Percentiles rank a stretch among this genome's conserved stretches.
Evolutionary conservation across 2,329 filamentous ascomycete genomes (phyloP).

Genomic region (Beauveria scarabaeidicola): DNA sequence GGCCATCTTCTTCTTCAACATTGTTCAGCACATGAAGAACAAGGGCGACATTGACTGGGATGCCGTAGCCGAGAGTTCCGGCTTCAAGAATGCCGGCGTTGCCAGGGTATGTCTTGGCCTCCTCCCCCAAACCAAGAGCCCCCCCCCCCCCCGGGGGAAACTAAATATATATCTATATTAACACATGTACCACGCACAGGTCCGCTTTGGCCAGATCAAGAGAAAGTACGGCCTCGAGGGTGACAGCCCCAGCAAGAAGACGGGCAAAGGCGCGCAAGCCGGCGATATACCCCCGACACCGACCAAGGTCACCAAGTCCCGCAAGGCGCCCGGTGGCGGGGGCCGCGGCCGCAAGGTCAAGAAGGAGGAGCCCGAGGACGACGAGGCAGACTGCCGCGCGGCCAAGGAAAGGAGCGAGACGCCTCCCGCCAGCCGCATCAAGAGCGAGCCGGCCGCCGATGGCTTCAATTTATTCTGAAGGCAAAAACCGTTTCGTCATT

Average conservation of each 20-base stretch:
- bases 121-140: background rate
- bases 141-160: no score
- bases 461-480: background rate
- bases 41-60: slow-evolving; percentile 41
- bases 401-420: slow-evolving; percentile 1
- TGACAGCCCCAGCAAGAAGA: slow-evolving; percentile 13
- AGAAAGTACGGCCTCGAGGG: slow-evolving; percentile 33
- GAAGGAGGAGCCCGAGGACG: slow-evolving; percentile 15
- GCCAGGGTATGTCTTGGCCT: slow-evolving; percentile 30
- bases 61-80: slow-evolving; percentile 31
- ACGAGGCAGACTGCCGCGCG: background rate
- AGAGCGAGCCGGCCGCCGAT: background rate
- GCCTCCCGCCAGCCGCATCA: slow-evolving; percentile 2
- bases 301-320: slow-evolving; percentile 12
- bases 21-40: slow-evolving; percentile 35
- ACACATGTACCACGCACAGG: slow-evolving; percentile 17
- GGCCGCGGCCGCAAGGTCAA: slow-evolving; percentile 12
- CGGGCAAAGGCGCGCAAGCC: background rate
- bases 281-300: slow-evolving; percentile 1
- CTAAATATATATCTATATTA: no score
- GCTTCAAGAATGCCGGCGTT: slow-evolving; percentile 36
- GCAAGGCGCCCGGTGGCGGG: slow-evolving; percentile 13
- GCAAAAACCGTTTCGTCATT: background rate
- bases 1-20: slow-evolving; percentile 35
- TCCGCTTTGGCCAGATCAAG: slow-evolving; percentile 43